A percentile compares a stretch with the other conserved stretches of the same genome.
phyloP scores from a whole-genome alignment of 352 stramenopile species.

The Globisporangium viniferum region DNA sequence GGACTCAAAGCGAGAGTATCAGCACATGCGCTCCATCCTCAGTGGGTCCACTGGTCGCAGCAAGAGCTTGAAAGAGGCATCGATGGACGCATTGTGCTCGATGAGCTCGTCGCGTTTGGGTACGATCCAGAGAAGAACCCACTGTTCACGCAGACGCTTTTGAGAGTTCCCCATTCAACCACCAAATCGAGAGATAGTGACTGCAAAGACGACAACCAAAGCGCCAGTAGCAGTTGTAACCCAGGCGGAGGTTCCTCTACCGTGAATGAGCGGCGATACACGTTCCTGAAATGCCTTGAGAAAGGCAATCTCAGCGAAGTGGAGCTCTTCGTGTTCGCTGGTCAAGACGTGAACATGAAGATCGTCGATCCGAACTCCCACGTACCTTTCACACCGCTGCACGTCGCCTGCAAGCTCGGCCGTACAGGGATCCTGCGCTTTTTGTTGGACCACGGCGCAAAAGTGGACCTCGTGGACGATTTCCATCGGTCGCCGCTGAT shows the following conservation, averaged over 20 bases:
- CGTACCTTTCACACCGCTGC: slow-evolving; percentile 40
- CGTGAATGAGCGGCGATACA: slow-evolving; percentile 26
- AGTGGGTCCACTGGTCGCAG: slow-evolving; percentile 68
- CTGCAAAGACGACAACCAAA: slow-evolving; percentile 20
- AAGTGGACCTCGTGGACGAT: slow-evolving; percentile 41
- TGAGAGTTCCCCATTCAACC: slow-evolving; percentile 10
- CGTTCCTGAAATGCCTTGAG: slow-evolving; percentile 47
- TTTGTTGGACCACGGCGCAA: slow-evolving; percentile 41
- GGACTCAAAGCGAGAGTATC: slow-evolving; percentile 9
- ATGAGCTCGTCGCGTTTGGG: slow-evolving; percentile 44
- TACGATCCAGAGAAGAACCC: slow-evolving; percentile 55
- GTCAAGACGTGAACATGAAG: slow-evolving; percentile 53
- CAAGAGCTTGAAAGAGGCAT: slow-evolving; percentile 61
- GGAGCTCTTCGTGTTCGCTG: slow-evolving; percentile 63
- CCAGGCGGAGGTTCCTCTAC: neutral
- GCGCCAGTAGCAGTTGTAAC: neutral
- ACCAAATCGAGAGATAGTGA: slow-evolving; percentile 3
- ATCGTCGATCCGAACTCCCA: slow-evolving; percentile 35
- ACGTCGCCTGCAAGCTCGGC: slow-evolving; percentile 51
- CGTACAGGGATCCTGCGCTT: slow-evolving; percentile 40
- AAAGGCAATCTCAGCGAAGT: slow-evolving; percentile 39
- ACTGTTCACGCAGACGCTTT: slow-evolving; percentile 46
- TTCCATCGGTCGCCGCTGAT: slow-evolving; percentile 60
- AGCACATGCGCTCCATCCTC: slow-evolving; percentile 37
- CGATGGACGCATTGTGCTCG: slow-evolving; percentile 48